phyloP scores from a whole-genome alignment of 129 eudicot genomes.

The Glebionis coronaria region DNA sequence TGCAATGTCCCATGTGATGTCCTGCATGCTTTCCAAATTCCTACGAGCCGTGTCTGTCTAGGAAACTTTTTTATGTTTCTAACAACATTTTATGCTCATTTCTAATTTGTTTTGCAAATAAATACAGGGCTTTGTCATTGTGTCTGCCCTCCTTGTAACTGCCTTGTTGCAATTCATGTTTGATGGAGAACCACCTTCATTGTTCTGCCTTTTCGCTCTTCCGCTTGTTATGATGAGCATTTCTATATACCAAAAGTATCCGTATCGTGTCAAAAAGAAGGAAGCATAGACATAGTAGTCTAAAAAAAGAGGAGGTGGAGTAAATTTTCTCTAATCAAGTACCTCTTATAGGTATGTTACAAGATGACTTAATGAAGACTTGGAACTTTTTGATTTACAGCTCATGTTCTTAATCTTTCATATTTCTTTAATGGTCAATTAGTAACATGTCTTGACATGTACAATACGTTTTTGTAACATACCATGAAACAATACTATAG shows the following conservation, averaged over 20 bases:
- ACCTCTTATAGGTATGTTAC: conserved; percentile 3
- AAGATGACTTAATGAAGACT: background rate
- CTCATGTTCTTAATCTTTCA: background rate
- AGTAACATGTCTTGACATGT: background rate
- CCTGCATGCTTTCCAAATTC: background rate
- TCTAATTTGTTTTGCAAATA: background rate
- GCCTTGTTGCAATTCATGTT: conserved; percentile 85
- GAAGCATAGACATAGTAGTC: conserved; percentile 41
- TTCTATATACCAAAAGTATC: conserved; percentile 88
- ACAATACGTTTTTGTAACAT: background rate
- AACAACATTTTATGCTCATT: background rate
- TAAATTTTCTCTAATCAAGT: background rate
- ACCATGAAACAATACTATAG: background rate
- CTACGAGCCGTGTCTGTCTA: background rate
- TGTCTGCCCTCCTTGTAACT: conserved; percentile 89
- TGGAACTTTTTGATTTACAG: background rate
- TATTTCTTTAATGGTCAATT: background rate
- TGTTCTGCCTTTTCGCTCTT: conserved; percentile 75
- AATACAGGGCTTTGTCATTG: conserved; percentile 90
- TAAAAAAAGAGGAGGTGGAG: background rate
- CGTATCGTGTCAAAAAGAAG: conserved; percentile 70
- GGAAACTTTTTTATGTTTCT: background rate
- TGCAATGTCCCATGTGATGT: background rate
- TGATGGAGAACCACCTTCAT: conserved; percentile 87
- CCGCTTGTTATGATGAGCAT: conserved; percentile 83